Evolutionary conservation across 2,329 filamentous ascomycete species (phyloP), one percentile per base, ranked within the genome.

Genomic region (Cladorrhinum sp.): DNA sequence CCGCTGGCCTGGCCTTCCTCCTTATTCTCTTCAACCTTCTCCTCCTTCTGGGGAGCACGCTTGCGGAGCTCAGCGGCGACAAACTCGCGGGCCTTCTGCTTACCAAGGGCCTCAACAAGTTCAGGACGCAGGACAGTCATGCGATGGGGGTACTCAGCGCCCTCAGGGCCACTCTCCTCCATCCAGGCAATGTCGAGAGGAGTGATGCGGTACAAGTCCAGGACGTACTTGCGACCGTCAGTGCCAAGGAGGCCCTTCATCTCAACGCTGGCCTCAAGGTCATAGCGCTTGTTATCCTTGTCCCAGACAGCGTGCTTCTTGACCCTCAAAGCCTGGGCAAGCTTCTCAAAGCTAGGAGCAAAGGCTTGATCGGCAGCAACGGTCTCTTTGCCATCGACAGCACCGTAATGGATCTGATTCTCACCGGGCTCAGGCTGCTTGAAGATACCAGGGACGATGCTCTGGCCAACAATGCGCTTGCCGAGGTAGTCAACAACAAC

Each of bases 231-330:
- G 69, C 95, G 86, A 39, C 93, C 95, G 72, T 99, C 95, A 1
- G 95, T 99, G 53, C 95, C 95, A 69, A 99, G 82, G n/a, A 99
- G 81, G 57, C 95, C 95, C 80, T 99, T 99, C 57, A 95, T 99
- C 77, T 99, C 95, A 14, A 99, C 93, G 70, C 93, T 98, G 46
- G 91, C 92, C 75, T 98, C 94, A 2, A 99, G 82, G 64, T 97
- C 92, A 70, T 96, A 92, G 64, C 89, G 86, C 76, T 92, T 90
- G 67, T 88, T 86, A 69, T 96, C 91, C 82, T 98, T 98, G 76
- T 99, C 95, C 95, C 95, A 99, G 3, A 99, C 96, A 50, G 92
- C 82, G 74, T 99, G 95, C 77, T 90, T 90, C 84, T 98, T 98
- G 62, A 97, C 90, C 67, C 89, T 90, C 70, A 98, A 83, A 2